Evolutionary conservation across 257 asterid species (phyloP).

Genomic region (Datura wrightii): DNA sequence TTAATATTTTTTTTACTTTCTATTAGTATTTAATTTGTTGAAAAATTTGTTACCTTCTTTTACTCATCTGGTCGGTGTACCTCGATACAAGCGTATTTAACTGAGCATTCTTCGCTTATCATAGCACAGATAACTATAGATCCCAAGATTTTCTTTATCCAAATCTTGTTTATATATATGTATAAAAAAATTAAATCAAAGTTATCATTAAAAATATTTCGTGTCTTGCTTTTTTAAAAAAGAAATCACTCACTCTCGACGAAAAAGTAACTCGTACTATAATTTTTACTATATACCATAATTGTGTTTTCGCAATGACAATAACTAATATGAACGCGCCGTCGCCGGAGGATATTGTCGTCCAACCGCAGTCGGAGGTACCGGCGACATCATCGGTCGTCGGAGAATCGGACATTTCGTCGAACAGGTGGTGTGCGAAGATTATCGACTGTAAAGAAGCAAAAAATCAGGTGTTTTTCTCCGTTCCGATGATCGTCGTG

Average conservation of each 20-base stretch:
- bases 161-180: background rate
- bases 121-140: background rate
- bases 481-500: conserved; percentile 40
- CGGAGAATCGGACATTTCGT: background rate
- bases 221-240: background rate
- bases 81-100: background rate
- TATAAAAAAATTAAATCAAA: background rate
- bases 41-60: background rate
- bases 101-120: background rate
- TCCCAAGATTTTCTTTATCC: background rate
- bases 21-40: background rate
- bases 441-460: conserved; percentile 32
- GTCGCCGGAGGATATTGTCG: background rate
- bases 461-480: conserved; percentile 28
- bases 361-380: background rate
- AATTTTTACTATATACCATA: background rate
- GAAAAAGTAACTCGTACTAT: background rate
- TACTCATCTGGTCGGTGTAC: background rate
- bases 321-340: background rate
- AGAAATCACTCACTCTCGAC: background rate
- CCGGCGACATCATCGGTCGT: background rate
- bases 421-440: conserved; percentile 24
- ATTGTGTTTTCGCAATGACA: background rate
- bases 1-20: background rate
- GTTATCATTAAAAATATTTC: background rate